Base-by-base conservation (phyloP, 306 rosid species). In the Prunus salicina region DNA sequence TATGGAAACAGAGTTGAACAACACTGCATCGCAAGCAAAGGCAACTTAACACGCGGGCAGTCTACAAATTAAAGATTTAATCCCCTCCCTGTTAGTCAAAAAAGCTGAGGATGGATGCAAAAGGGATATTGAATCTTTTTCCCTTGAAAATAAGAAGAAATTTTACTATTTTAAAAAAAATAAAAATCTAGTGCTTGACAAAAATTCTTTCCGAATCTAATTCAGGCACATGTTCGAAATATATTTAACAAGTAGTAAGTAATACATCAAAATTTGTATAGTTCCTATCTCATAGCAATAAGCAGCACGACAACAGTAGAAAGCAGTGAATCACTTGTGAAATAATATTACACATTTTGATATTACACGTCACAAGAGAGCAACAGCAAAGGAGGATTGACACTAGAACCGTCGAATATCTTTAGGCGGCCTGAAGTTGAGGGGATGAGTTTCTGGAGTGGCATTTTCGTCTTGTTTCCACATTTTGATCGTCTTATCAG, bases 401-500 rank as follows among this genome's bases (percentile, higher is more conserved):
- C 62, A 28, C 84, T 93, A 91, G 84, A 91, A 93, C 68, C 98
- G 87, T 43, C 99, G 83, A 67, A 96, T 89, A 53, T 96, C 97
- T 79, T 92, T 96, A 0, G 99, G 99, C 8, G 98, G 97, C 84
- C 85, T 88, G 71, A 87, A 96, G 77, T 86, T 96, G 85, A 96
- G 88, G 19, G 99, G 98, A 66, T 92, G 90, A 74, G 96, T 88
- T 88, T 96, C 98, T 28, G 97, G 97, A 25, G 98, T 89, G 66
- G 98, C 98, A 81, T 27, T 86, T n/a, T 96, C 99, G 14, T 96
- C 98, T 86, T 91, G 96, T 78, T 87, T 96, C 99, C 98, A 96
- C 98, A 96, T 87, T 84, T 96, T 96, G 15, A 96, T 87, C 0
- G 98, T 95, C 91, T 95, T 95, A 89, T 95, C 99, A 15, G 97